Conservation (phyloP, 441 rosid species). For the Adansonia rubrostipa region DNA sequence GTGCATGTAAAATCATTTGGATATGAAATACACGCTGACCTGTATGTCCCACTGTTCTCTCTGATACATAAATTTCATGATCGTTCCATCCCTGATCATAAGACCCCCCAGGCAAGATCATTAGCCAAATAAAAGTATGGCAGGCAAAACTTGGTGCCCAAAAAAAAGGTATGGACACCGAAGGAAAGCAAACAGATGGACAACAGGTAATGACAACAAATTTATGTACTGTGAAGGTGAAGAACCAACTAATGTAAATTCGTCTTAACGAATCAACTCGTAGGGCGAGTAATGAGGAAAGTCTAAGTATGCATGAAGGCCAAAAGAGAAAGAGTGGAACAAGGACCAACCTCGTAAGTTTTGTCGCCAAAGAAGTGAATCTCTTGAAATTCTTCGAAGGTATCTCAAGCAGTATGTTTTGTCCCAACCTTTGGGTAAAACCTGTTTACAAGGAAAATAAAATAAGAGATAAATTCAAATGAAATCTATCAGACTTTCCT, state of each 20-base stretch:
- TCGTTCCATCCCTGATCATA: conserved; percentile 91
- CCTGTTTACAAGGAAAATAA: conserved; percentile 46
- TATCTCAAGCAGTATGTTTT: conserved; percentile 94
- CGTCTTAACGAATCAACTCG: neutral
- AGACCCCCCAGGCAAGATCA: conserved; percentile 20
- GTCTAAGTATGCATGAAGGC: too few relatives aligned
- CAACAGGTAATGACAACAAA: too few relatives aligned
- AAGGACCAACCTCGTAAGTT: conserved; percentile 75
- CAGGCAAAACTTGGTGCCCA: neutral
- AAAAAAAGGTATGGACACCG: too few relatives aligned
- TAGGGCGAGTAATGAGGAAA: too few relatives aligned
- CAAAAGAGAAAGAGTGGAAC: neutral
- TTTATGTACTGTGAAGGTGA: too few relatives aligned
- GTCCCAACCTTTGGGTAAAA: conserved; percentile 97
- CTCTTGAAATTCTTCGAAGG: conserved; percentile 69
- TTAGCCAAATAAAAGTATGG: too few relatives aligned
- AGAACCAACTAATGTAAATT: neutral
- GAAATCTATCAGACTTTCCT: neutral
- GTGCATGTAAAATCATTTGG: neutral
- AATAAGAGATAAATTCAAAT: conserved; percentile 10
- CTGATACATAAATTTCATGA: conserved; percentile 87
- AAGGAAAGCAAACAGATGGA: too few relatives aligned
- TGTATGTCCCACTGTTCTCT: conserved; percentile 85
- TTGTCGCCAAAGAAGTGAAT: conserved; percentile 99
- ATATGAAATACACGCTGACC: conserved; percentile 48